Evolutionary conservation across 2,329 filamentous ascomycete genomes (phyloP).

Genomic region (Cladophialophora bantiana): DNA sequence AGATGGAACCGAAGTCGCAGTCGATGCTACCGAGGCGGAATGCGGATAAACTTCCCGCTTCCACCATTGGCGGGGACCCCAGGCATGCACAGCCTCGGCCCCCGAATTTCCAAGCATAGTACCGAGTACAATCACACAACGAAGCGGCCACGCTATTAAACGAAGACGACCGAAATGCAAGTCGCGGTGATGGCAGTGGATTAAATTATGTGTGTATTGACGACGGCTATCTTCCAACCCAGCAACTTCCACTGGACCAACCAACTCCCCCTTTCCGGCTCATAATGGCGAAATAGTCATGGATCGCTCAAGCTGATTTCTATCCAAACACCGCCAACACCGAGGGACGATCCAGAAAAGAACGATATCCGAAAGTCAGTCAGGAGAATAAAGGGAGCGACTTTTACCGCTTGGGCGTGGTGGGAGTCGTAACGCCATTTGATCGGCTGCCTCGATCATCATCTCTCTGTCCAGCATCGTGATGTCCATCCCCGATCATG

Average conservation of each 20-base stretch:
- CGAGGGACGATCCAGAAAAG: not conserved
- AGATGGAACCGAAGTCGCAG: not conserved
- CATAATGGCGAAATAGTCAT: conserved; percentile 10
- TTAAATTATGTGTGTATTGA: conserved; percentile 6
- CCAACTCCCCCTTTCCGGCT: not conserved
- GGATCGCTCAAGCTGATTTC: conserved; percentile 10
- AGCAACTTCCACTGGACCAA: not conserved
- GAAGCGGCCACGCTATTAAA: too few species aligned
- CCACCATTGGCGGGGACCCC: not conserved
- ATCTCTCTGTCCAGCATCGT: conserved; percentile 29
- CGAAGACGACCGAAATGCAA: too few species aligned
- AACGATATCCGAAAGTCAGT: conserved; percentile 5
- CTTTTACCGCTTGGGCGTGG: conserved; percentile 31
- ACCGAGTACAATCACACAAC: not conserved
- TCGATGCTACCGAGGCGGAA: conserved; percentile 1
- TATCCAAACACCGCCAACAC: not conserved
- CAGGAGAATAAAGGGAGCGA: not conserved
- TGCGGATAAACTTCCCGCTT: not conserved
- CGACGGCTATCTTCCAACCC: conserved; percentile 7
- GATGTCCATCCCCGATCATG: conserved; percentile 62
- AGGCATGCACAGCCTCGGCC: not conserved
- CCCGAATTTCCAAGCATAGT: not conserved
- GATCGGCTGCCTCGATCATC: conserved; percentile 16
- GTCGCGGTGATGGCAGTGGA: not conserved
- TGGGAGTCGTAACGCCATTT: conserved; percentile 35